Evolutionary conservation across 129 eudicot genomes (phyloP).

Genomic region (Flaveria bidentis): DNA sequence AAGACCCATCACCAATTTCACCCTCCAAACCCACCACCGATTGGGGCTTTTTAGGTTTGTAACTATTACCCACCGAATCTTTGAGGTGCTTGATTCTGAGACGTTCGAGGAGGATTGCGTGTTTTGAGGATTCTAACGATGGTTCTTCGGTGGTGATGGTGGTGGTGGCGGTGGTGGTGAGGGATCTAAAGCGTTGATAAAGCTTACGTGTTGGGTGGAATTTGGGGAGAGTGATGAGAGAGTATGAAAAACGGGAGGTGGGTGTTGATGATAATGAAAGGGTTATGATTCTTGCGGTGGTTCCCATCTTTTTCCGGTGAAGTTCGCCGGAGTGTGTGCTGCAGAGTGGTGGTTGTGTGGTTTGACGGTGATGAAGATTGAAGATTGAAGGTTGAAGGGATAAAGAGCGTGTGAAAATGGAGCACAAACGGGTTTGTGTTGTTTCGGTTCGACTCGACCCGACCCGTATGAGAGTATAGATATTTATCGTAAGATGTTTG

Average conservation of each 20-base stretch:
- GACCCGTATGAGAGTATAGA: no score
- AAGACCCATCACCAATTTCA: constrained; percentile 22
- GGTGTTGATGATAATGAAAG: constrained; percentile 49
- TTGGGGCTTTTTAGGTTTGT: constrained; percentile 19
- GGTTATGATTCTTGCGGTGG: constrained; percentile 55
- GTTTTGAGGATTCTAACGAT: constrained; percentile 56
- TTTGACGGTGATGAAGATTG: constrained; percentile 1
- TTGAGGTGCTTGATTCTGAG: constrained; percentile 80
- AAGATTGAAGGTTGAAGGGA: background rate
- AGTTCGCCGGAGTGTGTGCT: constrained; percentile 24
- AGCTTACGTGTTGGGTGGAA: constrained; percentile 41
- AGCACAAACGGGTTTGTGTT: background rate
- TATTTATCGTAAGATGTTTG: no score
- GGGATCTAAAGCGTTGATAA: constrained; percentile 46
- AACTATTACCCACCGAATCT: constrained; percentile 33
- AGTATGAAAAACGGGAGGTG: constrained; percentile 44
- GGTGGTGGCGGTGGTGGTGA: constrained; percentile 47
- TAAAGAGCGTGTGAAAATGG: constrained; percentile 3
- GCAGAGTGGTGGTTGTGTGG: constrained; percentile 5
- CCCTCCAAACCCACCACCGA: constrained; percentile 21
- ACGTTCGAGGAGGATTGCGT: constrained; percentile 76
- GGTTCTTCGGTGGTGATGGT: constrained; percentile 39
- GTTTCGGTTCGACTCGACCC: background rate
- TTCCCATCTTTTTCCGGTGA: constrained; percentile 43
- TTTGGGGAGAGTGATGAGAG: constrained; percentile 43